Evolutionary conservation across 768 basidiomycete species (phyloP).

Genomic region (Rhizopogon roseolus): DNA sequence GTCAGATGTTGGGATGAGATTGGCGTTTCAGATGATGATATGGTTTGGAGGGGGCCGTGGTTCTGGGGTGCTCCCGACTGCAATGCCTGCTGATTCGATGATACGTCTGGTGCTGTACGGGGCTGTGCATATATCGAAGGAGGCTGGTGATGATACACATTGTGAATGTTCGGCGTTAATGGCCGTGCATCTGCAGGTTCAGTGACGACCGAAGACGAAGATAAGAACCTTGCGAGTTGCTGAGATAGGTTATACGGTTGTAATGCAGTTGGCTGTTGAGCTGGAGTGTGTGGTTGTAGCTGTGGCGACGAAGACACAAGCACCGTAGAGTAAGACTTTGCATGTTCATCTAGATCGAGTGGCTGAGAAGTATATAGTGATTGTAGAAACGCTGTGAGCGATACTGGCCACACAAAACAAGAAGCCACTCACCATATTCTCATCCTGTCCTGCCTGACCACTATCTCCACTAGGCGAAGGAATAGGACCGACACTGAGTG

Average conservation of each 20-base stretch:
- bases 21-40: background rate
- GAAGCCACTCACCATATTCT: slow-evolving; percentile 37
- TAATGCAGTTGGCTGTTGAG: slow-evolving; percentile 20
- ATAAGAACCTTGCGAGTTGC: slow-evolving; percentile 1
- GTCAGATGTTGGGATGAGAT: background rate
- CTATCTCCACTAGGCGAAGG: slow-evolving; percentile 3
- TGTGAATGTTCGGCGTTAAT: background rate
- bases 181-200: background rate
- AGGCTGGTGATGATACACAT: slow-evolving; percentile 7
- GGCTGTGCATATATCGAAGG: slow-evolving; percentile 26
- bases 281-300: slow-evolving; percentile 15
- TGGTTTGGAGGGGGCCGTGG: background rate
- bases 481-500: slow-evolving; percentile 16
- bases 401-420: slow-evolving; percentile 15
- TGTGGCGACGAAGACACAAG: slow-evolving; percentile 2
- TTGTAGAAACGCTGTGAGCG: slow-evolving; percentile 9
- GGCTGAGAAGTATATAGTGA: background rate
- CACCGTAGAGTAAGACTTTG: background rate
- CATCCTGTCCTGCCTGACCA: slow-evolving; percentile 29
- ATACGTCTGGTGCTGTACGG: slow-evolving; percentile 19
- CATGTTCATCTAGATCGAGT: background rate
- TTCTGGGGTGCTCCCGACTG: background rate
- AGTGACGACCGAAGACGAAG: background rate
- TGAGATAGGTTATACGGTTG: slow-evolving; percentile 3
- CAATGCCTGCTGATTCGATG: slow-evolving; percentile 9